Evolutionary conservation across 805 yeast genomes (phyloP), one percentile per base, ranked within the genome.

Genomic region (Yamadazyma laniorum): DNA sequence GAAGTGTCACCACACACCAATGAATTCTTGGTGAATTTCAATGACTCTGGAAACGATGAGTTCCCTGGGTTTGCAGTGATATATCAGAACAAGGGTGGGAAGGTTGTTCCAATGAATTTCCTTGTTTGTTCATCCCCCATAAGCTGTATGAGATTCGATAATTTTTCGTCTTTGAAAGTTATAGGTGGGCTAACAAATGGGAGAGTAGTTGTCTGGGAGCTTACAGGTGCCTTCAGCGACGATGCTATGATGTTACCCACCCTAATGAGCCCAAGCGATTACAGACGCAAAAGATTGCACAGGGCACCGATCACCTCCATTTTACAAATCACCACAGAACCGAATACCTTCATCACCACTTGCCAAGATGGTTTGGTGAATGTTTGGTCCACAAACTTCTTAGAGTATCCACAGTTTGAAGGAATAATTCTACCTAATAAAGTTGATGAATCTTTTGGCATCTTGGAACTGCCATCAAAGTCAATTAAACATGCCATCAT

Each of bases 181-280:
- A 52, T 74, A 18, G 81, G 71, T 0, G 78, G 82, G 0, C 63
- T 77, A 4, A 50, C 51, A 13, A 72, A 72, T 47, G 84, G 85
- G 0, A 65, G 65, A 34, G 32, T 79, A 1, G 70, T 67, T n/a
- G 54, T 74, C 6, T 78, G 81, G 80, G 75, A 76, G 46, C 44
- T 71, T 17, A 17, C 33, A n/a, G 42, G 41, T 3, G 8, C 36
- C 6, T 13, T 17, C 13, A n/a, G 18, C n/a, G 27, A 37, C 13
- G 39, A 44, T 12, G 26, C 45, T 7, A 49, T 56, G 13, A 35
- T 49, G 13, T 40, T 58, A 15, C 65, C 63, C 5, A 48, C 45
- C 35, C 37, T 58, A 16, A 21, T 36, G 4, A 48, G 57, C n/a
- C 62, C 63, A 3, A 27, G 44, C 16, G 48, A 47, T 33, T 53